phyloP scores from a whole-genome alignment of 129 eudicot genomes.

The Centella asiatica region DNA sequence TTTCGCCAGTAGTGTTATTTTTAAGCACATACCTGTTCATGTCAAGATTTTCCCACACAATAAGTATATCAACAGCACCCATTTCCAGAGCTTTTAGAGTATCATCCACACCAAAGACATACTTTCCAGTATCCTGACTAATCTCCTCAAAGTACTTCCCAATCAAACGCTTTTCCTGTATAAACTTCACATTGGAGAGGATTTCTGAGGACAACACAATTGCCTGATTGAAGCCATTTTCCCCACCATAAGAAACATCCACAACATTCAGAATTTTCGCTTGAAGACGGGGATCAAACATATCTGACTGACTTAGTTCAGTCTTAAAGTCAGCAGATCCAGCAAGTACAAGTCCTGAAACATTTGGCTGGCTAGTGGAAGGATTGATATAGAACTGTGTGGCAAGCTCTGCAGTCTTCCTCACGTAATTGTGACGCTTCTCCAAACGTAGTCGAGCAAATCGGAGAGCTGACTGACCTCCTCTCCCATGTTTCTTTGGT shows the following conservation, averaged over 20 bases:
- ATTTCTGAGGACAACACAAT: constrained; percentile 5
- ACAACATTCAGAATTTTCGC: constrained; percentile 4
- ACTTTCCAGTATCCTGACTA: constrained; percentile 7
- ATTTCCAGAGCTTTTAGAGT: constrained; percentile 5
- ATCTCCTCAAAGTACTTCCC: constrained; percentile 9
- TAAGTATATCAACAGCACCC: constrained; percentile 11
- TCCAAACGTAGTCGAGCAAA: constrained; percentile 8
- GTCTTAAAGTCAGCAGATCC: constrained; percentile 7
- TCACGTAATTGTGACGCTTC: constrained; percentile 7
- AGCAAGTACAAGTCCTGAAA: constrained; percentile 1
- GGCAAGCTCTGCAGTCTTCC: constrained; percentile 4
- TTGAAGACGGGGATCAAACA: constrained; percentile 6
- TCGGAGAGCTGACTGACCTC: constrained; percentile 7
- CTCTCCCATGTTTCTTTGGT: constrained; percentile 8
- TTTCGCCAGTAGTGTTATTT: constrained; percentile 2
- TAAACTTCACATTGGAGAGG: constrained; percentile 6
- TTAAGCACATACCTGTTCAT: constrained; percentile 3
- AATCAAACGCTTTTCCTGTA: constrained; percentile 7
- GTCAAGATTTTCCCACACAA: constrained; percentile 8
- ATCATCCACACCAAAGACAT: constrained; percentile 4
- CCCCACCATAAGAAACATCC: not conserved
- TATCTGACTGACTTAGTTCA: constrained; percentile 5
- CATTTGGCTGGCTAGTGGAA: constrained; percentile 4
- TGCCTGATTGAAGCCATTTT: constrained; percentile 6
- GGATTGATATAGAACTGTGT: constrained; percentile 3